Conservation (phyloP, 495 filamentous ascomycete species). For the Coniosporium apollinis region DNA sequence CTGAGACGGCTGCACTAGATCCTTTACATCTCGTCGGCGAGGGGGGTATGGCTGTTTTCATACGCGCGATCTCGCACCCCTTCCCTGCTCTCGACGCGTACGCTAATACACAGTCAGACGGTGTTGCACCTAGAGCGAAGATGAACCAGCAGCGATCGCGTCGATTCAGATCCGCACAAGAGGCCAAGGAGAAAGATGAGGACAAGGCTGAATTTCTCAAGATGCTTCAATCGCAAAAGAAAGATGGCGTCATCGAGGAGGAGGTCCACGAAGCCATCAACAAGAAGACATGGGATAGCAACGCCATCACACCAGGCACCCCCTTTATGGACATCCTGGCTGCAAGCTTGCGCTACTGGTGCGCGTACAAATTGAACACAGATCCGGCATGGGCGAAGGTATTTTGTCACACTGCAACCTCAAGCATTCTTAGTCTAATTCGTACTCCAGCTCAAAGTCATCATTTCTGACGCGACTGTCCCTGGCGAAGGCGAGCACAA, state of each 20-base stretch:
- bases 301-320: slow-evolving; percentile 93
- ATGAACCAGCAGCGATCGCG: slow-evolving; percentile 95
- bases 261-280: slow-evolving; percentile 44
- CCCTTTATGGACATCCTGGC: slow-evolving; percentile 98
- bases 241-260: slow-evolving; percentile 30
- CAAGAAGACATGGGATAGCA: slow-evolving; percentile 95
- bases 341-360: slow-evolving; percentile 85
- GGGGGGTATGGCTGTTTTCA: slow-evolving; percentile 9
- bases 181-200: slow-evolving; percentile 84
- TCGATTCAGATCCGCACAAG: slow-evolving; percentile 81
- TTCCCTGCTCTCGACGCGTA: too few relatives aligned
- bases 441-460: slow-evolving; percentile 60
- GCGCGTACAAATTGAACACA: slow-evolving; percentile 88
- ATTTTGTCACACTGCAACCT: slow-evolving; percentile 8
- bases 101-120: too few relatives aligned
- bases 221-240: slow-evolving; percentile 41
- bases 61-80: too few relatives aligned
- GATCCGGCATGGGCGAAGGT: slow-evolving; percentile 91
- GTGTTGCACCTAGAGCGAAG: slow-evolving; percentile 84
- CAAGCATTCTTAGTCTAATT: too few relatives aligned
- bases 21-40: slow-evolving; percentile 8
- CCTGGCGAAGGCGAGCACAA: slow-evolving; percentile 98
- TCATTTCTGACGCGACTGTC: slow-evolving; percentile 95
- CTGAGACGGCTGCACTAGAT: slow-evolving; percentile 8
- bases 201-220: slow-evolving; percentile 77